Base-by-base conservation (phyloP, 2,329 filamentous ascomycete genomes). In the Blumeriella jaapii region DNA sequence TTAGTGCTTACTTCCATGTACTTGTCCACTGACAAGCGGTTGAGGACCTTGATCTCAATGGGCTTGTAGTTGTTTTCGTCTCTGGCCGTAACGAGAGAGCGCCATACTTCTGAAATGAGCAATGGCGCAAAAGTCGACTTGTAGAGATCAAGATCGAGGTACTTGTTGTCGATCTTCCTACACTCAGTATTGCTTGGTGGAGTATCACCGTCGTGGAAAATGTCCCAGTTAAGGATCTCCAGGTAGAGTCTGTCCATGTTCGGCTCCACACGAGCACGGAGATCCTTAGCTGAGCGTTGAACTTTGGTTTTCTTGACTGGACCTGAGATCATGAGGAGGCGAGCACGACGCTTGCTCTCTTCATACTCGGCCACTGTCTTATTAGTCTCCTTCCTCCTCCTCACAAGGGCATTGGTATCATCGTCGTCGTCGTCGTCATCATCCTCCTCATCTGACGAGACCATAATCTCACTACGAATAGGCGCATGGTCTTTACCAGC, bases 91-190 rank as follows among this genome's bases (percentile, higher is more conserved):
- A 93, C 78, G 55, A 98, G 91, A 4, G 83, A 82, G 54, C 93
- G 82, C 91, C 91, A 98, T 18, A 89, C 89, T 63, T 98, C 91
- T 16, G 93, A 79, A 18, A 91, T 76, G 20, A 98, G 68, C 14
- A 98, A 67, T 5, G 89, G 87, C 47, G 93, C 78, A 58, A 98
- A 98, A 0, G 86, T 94, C 40, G 74, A 69, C 55, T 93, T 83
- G 55, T 98, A 98, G 31, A 82, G 77, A 27, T 63, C 62, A 0
- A 86, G 82, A 47, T 85, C 78, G 17, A 65, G 59, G 59, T 94
- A 98, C 1, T 74, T 74, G 42, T 83, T 79, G 4, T 80, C 77
- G 8, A 98, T 89, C 35, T 74, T 67, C 29, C 69, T 74, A 53
- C 89, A 93, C 28, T 74, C 68, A 30, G 78, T 76, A 11, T 74